Base-by-base conservation (phyloP, 2,329 filamentous ascomycete genomes). In the Domatiomyces globalis region DNA sequence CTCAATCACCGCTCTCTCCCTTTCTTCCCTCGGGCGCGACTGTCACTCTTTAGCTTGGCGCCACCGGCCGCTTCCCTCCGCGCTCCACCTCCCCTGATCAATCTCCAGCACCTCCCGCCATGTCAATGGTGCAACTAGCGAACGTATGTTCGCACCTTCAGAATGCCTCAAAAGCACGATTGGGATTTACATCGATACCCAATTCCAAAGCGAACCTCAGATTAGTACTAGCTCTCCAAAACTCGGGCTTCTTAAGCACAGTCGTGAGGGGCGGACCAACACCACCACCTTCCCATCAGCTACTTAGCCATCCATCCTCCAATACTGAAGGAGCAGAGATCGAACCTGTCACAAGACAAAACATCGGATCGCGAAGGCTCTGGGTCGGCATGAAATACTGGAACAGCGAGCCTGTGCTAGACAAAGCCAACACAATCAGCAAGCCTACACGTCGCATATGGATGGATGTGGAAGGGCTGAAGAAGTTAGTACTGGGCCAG, bases 331-430 rank as follows among this genome's bases (percentile, higher is more conserved):
- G 60, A 58, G 52, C 64, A 55, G 59, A 61, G 46, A 48, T 69
- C 33, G 73, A 79, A 59, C 73, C 72, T 12, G 74, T 86, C 52
- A 87, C 83, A 46, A 72, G 74, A 55, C 73, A 72, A 61, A 95
- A 94, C 68, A 79, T 87, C 39, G 78, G 87, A 4, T 76, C 73
- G 42, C 77, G 86, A 64, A 76, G 89, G 54, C 71, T 95, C 58
- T 95, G 89, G 89, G 69, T 95, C 10, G 87, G 87, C 1, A 72
- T 95, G 62, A 95, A 95, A 72, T 95, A 95, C 76, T 86, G 79
- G 79, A 81, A 88, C 60, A 84, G 84, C 63, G 75, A 82, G 67
- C 87, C 89, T 5, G 87, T 95, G 19, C 70, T 95, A 59, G 74
- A 73, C 56, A 75, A 79, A 57, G 75, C 90, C 62, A 67, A 69